phyloP scores from a whole-genome alignment of 176 grass and related monocot genomes.

The Aegilops umbellulata region DNA sequence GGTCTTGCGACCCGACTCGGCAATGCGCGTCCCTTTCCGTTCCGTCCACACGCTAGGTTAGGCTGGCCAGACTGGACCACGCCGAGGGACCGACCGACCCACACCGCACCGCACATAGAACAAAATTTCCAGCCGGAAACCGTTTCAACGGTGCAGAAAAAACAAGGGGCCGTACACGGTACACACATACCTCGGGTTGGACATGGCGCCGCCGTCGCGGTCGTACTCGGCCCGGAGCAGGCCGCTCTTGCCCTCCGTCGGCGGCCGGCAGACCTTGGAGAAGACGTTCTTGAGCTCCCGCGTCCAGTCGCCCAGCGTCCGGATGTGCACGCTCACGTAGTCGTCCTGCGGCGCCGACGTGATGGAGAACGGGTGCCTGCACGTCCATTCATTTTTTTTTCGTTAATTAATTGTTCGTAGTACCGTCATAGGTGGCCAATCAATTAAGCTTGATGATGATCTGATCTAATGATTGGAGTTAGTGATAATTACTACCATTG shows the following conservation, averaged over 20 bases:
- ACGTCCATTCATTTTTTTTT: not conserved
- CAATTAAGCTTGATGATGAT: too few relatives aligned
- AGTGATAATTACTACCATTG: slow-evolving; percentile 9
- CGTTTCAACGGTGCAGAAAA: not conserved
- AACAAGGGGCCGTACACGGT: not conserved
- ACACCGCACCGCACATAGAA: too few relatives aligned
- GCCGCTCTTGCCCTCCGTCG: slow-evolving; percentile 71
- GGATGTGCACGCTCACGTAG: slow-evolving; percentile 85
- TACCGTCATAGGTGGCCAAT: not conserved
- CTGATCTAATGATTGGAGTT: too few relatives aligned
- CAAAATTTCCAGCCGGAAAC: not conserved
- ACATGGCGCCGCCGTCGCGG: slow-evolving; percentile 32
- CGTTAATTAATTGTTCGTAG: too few relatives aligned
- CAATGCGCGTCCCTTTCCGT: not conserved
- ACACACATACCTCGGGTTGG: slow-evolving; percentile 39
- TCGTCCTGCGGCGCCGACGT: slow-evolving; percentile 79
- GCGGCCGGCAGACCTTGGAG: slow-evolving; percentile 72
- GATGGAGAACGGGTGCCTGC: slow-evolving; percentile 84
- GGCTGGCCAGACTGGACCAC: not conserved
- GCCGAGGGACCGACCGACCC: not conserved
- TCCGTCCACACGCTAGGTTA: not conserved
- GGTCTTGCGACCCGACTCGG: not conserved
- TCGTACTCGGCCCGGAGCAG: slow-evolving; percentile 80
- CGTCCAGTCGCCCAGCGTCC: slow-evolving; percentile 85
- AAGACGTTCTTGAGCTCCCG: slow-evolving; percentile 83